phyloP scores from a whole-genome alignment of 1,284 basidiomycete genomes.

The Omphalotus olearius region DNA sequence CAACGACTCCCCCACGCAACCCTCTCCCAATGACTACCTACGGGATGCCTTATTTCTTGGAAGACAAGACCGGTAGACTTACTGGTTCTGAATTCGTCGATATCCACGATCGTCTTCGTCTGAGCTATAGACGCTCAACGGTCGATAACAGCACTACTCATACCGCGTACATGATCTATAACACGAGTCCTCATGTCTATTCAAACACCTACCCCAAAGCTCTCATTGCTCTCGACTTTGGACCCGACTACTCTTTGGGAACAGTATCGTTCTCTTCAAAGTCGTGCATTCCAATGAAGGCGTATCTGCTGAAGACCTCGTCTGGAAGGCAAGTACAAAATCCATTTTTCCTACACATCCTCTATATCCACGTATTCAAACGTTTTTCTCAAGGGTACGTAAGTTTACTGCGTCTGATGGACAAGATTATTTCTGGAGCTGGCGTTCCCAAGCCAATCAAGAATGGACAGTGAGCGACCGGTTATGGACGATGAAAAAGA shows the following conservation, averaged over 20 bases:
- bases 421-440: slow-evolving; percentile 55
- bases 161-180: slow-evolving; percentile 15
- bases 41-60: slow-evolving; percentile 56
- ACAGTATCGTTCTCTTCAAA: slow-evolving; percentile 41
- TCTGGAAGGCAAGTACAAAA: slow-evolving; percentile 34
- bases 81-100: slow-evolving; percentile 55
- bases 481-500: too few species aligned
- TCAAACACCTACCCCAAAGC: slow-evolving; percentile 27
- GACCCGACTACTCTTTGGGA: slow-evolving; percentile 43
- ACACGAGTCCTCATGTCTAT: slow-evolving; percentile 2
- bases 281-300: slow-evolving; percentile 39
- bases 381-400: slow-evolving; percentile 27
- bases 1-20: neutral
- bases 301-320: slow-evolving; percentile 43
- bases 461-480: slow-evolving; percentile 53
- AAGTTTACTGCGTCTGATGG: slow-evolving; percentile 56
- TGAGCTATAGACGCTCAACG: slow-evolving; percentile 45
- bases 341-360: slow-evolving; percentile 1
- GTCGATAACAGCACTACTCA: slow-evolving; percentile 29
- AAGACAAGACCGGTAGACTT: slow-evolving; percentile 52
- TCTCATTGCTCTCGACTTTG: slow-evolving; percentile 46
- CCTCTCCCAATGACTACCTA: slow-evolving; percentile 35
- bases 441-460: slow-evolving; percentile 38
- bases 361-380: slow-evolving; percentile 2
- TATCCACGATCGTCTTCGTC: slow-evolving; percentile 53